Evolutionary conservation across 2,329 filamentous ascomycete species (phyloP).

Genomic region (Pestalotiopsis sp.): DNA sequence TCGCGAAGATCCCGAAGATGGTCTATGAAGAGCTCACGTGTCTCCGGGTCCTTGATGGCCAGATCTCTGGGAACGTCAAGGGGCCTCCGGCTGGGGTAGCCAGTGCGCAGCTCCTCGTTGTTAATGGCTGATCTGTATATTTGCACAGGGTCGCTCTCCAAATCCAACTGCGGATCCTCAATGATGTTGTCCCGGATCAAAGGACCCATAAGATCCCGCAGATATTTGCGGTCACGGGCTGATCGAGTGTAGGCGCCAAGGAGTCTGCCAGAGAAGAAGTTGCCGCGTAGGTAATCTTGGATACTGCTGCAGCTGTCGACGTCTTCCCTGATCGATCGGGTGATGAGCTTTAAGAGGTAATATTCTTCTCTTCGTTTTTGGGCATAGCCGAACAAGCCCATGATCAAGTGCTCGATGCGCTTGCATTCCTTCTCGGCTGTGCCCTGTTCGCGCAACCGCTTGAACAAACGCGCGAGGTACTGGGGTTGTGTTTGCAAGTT

Average conservation of each 20-base stretch:
- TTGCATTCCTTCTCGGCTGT: constrained; percentile 91
- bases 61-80: constrained; percentile 87
- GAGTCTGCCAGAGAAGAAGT: constrained; percentile 91
- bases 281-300: constrained; percentile 86
- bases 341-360: constrained; percentile 87
- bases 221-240: constrained; percentile 87
- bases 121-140: constrained; percentile 96
- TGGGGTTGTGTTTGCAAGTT: constrained; percentile 94
- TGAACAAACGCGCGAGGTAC: constrained; percentile 89
- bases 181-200: constrained; percentile 91
- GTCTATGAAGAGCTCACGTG: constrained; percentile 88
- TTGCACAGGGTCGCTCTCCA: constrained; percentile 96
- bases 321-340: constrained; percentile 82
- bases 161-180: constrained; percentile 85
- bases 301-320: constrained; percentile 72
- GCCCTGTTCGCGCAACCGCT: constrained; percentile 78
- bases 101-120: constrained; percentile 94
- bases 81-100: constrained; percentile 77
- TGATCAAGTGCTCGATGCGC: constrained; percentile 88
- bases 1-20: constrained; percentile 92
- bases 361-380: constrained; percentile 98
- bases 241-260: constrained; percentile 87
- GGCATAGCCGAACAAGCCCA: constrained; percentile 95
- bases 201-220: constrained; percentile 82
- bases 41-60: constrained; percentile 95